Evolutionary conservation across 352 stramenopile genomes (phyloP), one percentile per base, ranked within the genome.

Genomic region (Phytophthora kernoviae): DNA sequence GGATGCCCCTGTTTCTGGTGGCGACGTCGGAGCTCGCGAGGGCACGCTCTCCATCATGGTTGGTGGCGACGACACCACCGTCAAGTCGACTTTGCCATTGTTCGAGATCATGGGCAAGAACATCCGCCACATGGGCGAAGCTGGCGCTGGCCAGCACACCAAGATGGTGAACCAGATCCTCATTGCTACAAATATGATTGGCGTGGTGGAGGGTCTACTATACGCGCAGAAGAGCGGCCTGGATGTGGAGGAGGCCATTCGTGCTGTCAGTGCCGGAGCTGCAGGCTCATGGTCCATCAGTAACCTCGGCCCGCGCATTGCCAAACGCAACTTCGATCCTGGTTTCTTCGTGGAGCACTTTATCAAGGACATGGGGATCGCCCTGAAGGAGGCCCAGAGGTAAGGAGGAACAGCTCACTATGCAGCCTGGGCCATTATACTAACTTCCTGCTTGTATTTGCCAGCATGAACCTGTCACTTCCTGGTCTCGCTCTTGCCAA

Each of bases 121-220:
- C 56, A 92, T 97, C 26, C 84, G 87, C 27, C 86, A 96, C 73
- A 95, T 96, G 83, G 90, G 90, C 20, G 74, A 73, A 1, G 61
- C 88, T 10, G 90, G 88, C 5, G 85, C 86, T 24, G 90, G 90
- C 4, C 87, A 96, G 58, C 81, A 95, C 70, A 96, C 90, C 45
- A 97, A 97, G 77, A 96, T 96, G 86, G 87, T 97, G 24, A 97
- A 97, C 73, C 90, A 97, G 61, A 91, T 94, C 54, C 62, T 93
- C 49, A 94, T 94, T 40, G 80, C 85, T n/a, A 92, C 83, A 47
- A 93, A 93, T 63, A 94, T 94, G 85, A 94, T 96, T 54, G 90
- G 88, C 36, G 85, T 96, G 8, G 84, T 91, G 10, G 90, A 97
- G 55, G 90, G 87, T 12, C 69, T 97, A 47, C 59, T 97, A 27